phyloP scores from a whole-genome alignment of 2,329 filamentous ascomycete species.

The Fusarium coffeatum region DNA sequence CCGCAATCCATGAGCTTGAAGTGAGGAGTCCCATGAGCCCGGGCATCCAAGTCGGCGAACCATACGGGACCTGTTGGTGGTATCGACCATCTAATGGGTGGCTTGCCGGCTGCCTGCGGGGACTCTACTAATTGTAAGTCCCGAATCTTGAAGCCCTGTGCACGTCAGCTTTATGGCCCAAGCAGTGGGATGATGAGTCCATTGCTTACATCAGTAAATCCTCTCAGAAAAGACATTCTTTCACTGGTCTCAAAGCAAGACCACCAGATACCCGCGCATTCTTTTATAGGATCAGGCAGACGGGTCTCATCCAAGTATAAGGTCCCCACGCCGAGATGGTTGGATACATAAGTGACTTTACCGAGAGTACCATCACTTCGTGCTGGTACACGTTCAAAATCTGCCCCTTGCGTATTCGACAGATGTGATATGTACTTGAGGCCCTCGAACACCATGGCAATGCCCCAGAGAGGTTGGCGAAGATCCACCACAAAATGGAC shows the following conservation, averaged over 20 bases:
- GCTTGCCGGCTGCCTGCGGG: not conserved
- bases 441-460: not conserved
- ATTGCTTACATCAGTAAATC: constrained; percentile 2
- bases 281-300: not conserved
- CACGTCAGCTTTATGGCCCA: not conserved
- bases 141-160: constrained; percentile 15
- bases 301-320: not conserved
- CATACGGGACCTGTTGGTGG: not conserved
- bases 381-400: not conserved
- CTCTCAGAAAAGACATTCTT: not conserved
- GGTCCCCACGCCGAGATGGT: constrained; percentile 3
- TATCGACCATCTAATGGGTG: constrained; percentile 5
- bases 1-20: constrained; percentile 9
- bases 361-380: too few relatives aligned
- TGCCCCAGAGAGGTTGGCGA: not conserved
- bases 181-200: not conserved
- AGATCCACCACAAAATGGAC: not conserved
- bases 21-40: not conserved
- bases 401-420: not conserved
- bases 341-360: not conserved
- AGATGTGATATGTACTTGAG: not conserved
- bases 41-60: constrained; percentile 6
- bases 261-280: constrained; percentile 15
- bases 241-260: not conserved
- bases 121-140: constrained; percentile 3